These are phyloP conservation scores for Stagonosporopsis tanaceti DNA, from an alignment of 2,329 filamentous ascomycete species.

Conservation along the genomic window DNA sequence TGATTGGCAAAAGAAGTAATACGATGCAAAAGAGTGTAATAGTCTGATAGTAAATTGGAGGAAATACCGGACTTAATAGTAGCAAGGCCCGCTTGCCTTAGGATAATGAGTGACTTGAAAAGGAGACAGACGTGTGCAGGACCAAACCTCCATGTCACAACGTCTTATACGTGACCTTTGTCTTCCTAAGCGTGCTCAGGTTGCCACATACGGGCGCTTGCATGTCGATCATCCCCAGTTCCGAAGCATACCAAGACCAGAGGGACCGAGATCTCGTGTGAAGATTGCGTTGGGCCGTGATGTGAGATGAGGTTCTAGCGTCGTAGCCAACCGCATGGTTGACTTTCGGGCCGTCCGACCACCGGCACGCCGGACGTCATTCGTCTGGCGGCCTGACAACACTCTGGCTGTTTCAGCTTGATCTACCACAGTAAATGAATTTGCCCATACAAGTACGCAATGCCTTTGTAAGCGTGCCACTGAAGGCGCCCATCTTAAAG, in stretches of 20 bases:
- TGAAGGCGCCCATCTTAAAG: too few relatives aligned
- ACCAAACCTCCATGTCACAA: neutral
- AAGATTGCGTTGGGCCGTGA: neutral
- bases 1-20: neutral
- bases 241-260: conserved; percentile 1
- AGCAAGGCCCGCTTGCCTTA: neutral
- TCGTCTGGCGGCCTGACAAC: neutral
- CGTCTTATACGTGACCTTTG: neutral
- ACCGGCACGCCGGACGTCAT: neutral
- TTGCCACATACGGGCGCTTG: neutral
- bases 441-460: too few relatives aligned
- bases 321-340: neutral
- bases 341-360: neutral
- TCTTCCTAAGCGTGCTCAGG: too few relatives aligned
- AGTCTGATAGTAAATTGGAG: neutral
- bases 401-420: neutral
- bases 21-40: neutral
- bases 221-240: neutral
- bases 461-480: too few relatives aligned
- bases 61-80: neutral
- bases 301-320: neutral
- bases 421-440: neutral
- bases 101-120: neutral
- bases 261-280: neutral
- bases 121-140: neutral